Conservation (phyloP, 2,329 filamentous ascomycete genomes). For the Drechslera avenae region DNA sequence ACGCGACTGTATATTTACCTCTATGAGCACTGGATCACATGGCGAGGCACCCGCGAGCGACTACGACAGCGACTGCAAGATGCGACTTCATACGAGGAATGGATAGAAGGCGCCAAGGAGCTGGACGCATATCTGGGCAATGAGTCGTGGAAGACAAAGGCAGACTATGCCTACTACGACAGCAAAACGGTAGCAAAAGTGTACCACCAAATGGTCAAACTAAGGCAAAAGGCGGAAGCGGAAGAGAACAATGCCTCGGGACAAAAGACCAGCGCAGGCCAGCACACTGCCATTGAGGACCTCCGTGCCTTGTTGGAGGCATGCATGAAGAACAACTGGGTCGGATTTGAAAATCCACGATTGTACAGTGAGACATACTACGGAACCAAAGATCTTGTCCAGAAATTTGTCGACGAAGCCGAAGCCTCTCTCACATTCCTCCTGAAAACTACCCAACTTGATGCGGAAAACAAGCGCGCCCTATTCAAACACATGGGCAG, state of each 20-base stretch:
- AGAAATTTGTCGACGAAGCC: conserved; percentile 86
- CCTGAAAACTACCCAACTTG: conserved; percentile 68
- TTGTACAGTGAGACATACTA: conserved; percentile 98
- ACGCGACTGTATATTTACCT: conserved; percentile 88
- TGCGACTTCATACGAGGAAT: conserved; percentile 78
- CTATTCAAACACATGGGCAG: conserved; percentile 88
- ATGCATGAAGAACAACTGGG: conserved; percentile 97
- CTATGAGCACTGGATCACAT: conserved; percentile 90
- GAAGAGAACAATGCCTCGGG: conserved; percentile 57
- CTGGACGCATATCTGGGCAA: conserved; percentile 84
- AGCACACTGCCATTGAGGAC: conserved; percentile 68
- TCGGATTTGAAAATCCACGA: conserved; percentile 88
- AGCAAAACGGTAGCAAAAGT: conserved; percentile 80
- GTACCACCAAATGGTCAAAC: conserved; percentile 72
- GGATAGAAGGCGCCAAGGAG: conserved; percentile 78
- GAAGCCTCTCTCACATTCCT: conserved; percentile 72
- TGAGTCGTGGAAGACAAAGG: conserved; percentile 76
- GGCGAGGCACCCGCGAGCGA: conserved; percentile 77
- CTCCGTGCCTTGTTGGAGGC: conserved; percentile 80
- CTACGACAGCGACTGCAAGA: conserved; percentile 73
- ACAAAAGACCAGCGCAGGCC: conserved; percentile 27
- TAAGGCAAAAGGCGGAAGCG: conserved; percentile 59
- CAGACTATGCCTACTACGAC: conserved; percentile 81
- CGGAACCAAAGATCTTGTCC: conserved; percentile 93
- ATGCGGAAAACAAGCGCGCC: conserved; percentile 73